These are phyloP conservation scores for Hyphopichia buzzinii DNA, from an alignment of 1,139 yeast genomes.

Conservation along the genomic window DNA sequence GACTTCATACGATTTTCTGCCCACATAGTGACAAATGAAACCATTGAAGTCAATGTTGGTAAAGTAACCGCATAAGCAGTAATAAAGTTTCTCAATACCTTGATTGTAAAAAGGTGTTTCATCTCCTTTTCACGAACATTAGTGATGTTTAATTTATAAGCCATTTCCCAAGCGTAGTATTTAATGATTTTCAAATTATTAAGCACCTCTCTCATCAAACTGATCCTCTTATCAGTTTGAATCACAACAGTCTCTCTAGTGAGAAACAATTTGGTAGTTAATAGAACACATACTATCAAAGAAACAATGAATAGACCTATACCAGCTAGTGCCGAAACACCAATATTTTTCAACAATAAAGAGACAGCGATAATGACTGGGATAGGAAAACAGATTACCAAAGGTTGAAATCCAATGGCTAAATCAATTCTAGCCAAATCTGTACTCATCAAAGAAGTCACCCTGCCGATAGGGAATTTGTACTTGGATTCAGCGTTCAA, in stretches of 20 bases:
- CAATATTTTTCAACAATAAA: constrained; percentile 34
- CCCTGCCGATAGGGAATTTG: constrained; percentile 38
- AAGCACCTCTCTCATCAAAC: constrained; percentile 45
- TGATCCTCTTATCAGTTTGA: constrained; percentile 41
- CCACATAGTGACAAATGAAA: constrained; percentile 46
- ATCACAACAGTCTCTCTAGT: constrained; percentile 41
- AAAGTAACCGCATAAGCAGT: constrained; percentile 48
- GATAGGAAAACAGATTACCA: constrained; percentile 44
- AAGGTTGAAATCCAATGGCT: constrained; percentile 47
- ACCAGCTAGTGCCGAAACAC: constrained; percentile 43
- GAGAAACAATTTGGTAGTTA: constrained; percentile 34
- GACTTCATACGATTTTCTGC: constrained; percentile 32
- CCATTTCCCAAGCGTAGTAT: constrained; percentile 49
- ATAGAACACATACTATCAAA: constrained; percentile 34
- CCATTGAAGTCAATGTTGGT: constrained; percentile 41
- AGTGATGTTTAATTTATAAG: constrained; percentile 37
- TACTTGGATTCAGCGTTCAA: constrained; percentile 34
- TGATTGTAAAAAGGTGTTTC: constrained; percentile 41
- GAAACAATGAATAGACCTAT: constrained; percentile 43
- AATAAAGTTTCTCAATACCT: constrained; percentile 43
- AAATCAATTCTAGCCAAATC: constrained; percentile 47
- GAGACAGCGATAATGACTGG: constrained; percentile 42
- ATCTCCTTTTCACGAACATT: constrained; percentile 39
- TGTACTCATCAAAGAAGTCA: constrained; percentile 45
- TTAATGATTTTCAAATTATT: constrained; percentile 43